Percentiles rank a stretch among this genome's conserved stretches.
phyloP scores from a whole-genome alignment of 1,139 yeast species.

The Arxiozyma slooffiae region DNA sequence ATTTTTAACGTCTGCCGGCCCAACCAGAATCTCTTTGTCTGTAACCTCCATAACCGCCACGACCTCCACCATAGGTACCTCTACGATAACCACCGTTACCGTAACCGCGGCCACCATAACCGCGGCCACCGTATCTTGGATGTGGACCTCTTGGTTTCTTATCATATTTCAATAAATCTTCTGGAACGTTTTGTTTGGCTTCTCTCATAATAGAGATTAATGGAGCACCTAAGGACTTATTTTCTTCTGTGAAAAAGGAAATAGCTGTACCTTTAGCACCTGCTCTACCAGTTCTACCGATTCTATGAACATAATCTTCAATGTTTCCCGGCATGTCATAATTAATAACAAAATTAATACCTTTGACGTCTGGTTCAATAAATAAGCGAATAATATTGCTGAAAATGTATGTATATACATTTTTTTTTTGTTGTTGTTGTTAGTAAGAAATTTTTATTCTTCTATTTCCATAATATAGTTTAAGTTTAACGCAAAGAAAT shows the following conservation, averaged over 20 bases:
- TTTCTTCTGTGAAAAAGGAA: slow-evolving; percentile 84
- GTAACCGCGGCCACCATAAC: slow-evolving; percentile 43
- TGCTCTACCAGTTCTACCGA: slow-evolving; percentile 98
- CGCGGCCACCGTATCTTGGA: slow-evolving; percentile 47
- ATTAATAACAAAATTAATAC: slow-evolving; percentile 86
- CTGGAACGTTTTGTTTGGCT: slow-evolving; percentile 84
- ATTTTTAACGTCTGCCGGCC: slow-evolving; percentile 11
- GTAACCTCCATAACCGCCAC: slow-evolving; percentile 13
- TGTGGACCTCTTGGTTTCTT: slow-evolving; percentile 35
- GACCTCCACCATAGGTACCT: slow-evolving; percentile 6
- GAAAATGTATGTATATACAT: not conserved
- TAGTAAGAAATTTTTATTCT: too few relatives aligned
- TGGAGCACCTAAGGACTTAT: slow-evolving; percentile 83
- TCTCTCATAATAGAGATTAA: slow-evolving; percentile 84
- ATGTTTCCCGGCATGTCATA: slow-evolving; percentile 96
- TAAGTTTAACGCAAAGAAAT: not conserved
- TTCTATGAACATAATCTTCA: slow-evolving; percentile 78
- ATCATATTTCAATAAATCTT: slow-evolving; percentile 41
- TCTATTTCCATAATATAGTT: too few relatives aligned
- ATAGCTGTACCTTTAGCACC: slow-evolving; percentile 93
- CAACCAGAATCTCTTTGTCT: slow-evolving; percentile 9
- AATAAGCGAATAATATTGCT: not conserved
- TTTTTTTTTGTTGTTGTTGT: not conserved
- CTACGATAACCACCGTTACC: slow-evolving; percentile 20
- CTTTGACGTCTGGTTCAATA: slow-evolving; percentile 72